phyloP scores from a whole-genome alignment of 2,329 filamentous ascomycete species.

The Boeremia exigua region DNA sequence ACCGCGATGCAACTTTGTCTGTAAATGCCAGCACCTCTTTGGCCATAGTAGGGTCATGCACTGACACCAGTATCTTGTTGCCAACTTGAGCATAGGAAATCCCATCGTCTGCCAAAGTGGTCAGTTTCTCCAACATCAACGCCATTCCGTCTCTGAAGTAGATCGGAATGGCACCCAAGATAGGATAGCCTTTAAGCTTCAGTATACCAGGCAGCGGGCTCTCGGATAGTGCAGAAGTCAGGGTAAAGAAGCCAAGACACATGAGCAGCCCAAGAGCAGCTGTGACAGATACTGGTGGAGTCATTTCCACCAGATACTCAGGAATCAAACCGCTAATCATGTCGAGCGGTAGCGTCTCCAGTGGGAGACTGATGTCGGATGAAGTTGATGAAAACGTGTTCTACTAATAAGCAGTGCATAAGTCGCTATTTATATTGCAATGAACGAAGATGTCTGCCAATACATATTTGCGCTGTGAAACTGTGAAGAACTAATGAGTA shows the following conservation, averaged over 20 bases:
- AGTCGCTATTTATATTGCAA: no score
- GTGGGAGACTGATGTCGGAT: not conserved
- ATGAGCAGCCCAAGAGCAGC: not conserved
- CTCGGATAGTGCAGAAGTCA: not conserved
- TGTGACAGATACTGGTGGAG: not conserved
- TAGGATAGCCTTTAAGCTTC: not conserved
- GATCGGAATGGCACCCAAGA: constrained; percentile 6
- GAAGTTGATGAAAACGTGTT: not conserved
- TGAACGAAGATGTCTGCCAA: no score
- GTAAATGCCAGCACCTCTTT: constrained; percentile 2
- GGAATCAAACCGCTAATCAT: not conserved
- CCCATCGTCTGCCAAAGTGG: constrained; percentile 1
- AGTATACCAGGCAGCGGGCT: constrained; percentile 3
- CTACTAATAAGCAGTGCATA: no score
- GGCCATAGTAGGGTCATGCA: constrained; percentile 7
- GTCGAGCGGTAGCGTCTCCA: not conserved
- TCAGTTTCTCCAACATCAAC: constrained; percentile 2
- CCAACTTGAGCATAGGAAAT: constrained; percentile 7
- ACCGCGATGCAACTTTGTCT: constrained; percentile 9
- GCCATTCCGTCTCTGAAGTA: constrained; percentile 12
- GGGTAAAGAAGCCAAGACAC: not conserved
- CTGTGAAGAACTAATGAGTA: no score
- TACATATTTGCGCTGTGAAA: no score
- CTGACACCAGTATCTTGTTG: constrained; percentile 7
- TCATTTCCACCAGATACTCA: not conserved